phyloP scores from a whole-genome alignment of 1,284 basidiomycete species.

The Cryptococcus sp. region DNA sequence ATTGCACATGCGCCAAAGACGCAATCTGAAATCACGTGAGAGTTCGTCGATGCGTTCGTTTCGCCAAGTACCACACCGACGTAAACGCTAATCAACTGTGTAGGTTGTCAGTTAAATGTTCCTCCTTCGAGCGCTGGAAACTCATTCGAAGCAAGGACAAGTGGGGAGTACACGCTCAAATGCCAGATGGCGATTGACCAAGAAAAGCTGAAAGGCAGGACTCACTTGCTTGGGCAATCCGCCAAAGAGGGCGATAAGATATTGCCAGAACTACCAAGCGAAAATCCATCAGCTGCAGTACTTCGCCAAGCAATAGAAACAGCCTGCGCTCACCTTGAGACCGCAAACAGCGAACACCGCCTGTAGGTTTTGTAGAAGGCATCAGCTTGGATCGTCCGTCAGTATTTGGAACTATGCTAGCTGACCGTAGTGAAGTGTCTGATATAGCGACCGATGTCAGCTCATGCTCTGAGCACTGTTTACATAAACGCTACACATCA shows the following conservation, averaged over 20 bases:
- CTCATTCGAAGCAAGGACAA: no score
- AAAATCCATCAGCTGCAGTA: constrained; percentile 6
- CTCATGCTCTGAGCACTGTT: background rate
- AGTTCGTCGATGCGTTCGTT: constrained; percentile 20
- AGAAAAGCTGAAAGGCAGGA: background rate
- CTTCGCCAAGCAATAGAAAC: background rate
- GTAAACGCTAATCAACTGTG: constrained; percentile 37
- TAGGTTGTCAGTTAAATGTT: constrained; percentile 2
- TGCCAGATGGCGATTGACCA: no score
- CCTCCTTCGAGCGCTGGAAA: no score
- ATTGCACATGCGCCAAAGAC: constrained; percentile 31
- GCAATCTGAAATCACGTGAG: constrained; percentile 27
- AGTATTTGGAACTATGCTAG: background rate
- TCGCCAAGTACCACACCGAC: constrained; percentile 27
- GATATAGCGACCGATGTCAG: background rate
- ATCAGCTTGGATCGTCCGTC: background rate
- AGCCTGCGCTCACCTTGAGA: constrained; percentile 16
- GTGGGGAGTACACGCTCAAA: no score
- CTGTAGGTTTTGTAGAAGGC: constrained; percentile 20
- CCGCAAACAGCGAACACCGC: constrained; percentile 45
- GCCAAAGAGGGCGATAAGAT: constrained; percentile 42
- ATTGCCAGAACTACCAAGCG: constrained; percentile 35
- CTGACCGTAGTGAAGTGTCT: constrained; percentile 25
- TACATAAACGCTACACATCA: constrained; percentile 13
- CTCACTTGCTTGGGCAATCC: constrained; percentile 51